These are phyloP conservation scores for Zea luxurians DNA, from an alignment of 176 grass and related monocot species.

Conservation along the genomic window DNA sequence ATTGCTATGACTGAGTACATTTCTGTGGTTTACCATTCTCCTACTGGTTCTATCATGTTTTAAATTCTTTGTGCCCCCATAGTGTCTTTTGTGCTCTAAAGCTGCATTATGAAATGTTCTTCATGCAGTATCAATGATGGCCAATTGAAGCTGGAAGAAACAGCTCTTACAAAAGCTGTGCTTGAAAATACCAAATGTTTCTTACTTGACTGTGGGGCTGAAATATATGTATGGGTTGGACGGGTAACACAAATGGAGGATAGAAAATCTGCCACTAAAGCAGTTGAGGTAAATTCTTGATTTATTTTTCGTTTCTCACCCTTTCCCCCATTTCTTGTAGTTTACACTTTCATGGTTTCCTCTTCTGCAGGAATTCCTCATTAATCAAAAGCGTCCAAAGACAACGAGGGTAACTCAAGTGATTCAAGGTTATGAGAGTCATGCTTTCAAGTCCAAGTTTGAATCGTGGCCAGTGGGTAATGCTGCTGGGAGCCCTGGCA, in stretches of 20 bases:
- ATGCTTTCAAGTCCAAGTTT: conserved; percentile 91
- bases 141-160: conserved; percentile 82
- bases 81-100: conserved; percentile 1
- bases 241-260: conserved; percentile 89
- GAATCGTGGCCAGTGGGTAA: conserved; percentile 81
- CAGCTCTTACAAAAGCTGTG: conserved; percentile 66
- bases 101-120: conserved; percentile 35
- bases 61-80: neutral
- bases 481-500: conserved; percentile 50
- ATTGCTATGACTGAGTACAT: conserved; percentile 10
- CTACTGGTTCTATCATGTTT: neutral
- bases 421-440: conserved; percentile 92
- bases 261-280: conserved; percentile 86
- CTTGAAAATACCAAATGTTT: conserved; percentile 92
- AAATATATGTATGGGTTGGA: conserved; percentile 95
- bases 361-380: conserved; percentile 71
- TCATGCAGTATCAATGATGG: conserved; percentile 75
- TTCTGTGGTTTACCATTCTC: neutral
- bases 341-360: conserved; percentile 26
- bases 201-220: conserved; percentile 85
- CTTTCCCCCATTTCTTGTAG: neutral
- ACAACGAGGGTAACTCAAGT: conserved; percentile 75
- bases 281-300: conserved; percentile 67
- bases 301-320: conserved; percentile 10
- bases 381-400: conserved; percentile 78